Percentiles rank a stretch among this genome's conserved stretches.
phyloP scores from a whole-genome alignment of 345 rosid species.

The Bretschneidera sinensis region DNA sequence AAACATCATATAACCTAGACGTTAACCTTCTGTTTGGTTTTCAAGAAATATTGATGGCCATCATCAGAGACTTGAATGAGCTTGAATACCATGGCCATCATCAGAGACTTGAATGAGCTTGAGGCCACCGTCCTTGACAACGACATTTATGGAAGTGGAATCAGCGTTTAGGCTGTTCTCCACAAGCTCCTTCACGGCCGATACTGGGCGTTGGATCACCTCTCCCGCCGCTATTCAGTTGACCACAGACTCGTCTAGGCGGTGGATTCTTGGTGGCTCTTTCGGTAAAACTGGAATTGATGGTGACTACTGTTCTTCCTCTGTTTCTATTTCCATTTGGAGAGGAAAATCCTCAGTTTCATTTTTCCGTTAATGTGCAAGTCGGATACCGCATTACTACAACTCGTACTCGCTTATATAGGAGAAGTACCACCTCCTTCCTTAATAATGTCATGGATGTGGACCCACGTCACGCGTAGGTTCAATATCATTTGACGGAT shows the following conservation, averaged over 20 bases:
- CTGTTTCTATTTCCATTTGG: slow-evolving; percentile 36
- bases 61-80: slow-evolving; percentile 7
- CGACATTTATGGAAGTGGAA: slow-evolving; percentile 71
- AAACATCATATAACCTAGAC: not conserved
- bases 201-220: slow-evolving; percentile 91
- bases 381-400: too few relatives aligned
- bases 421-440: too few relatives aligned
- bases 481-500: too few relatives aligned
- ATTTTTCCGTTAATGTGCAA: not conserved
- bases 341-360: slow-evolving; percentile 9
- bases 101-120: slow-evolving; percentile 98
- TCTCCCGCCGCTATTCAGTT: slow-evolving; percentile 97
- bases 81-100: slow-evolving; percentile 95
- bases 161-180: slow-evolving; percentile 92
- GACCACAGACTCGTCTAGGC: slow-evolving; percentile 79
- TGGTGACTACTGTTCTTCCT: slow-evolving; percentile 16
- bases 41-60: not conserved
- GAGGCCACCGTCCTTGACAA: slow-evolving; percentile 92
- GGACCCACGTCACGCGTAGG: too few relatives aligned
- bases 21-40: not conserved
- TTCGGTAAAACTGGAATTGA: slow-evolving; percentile 7
- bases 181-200: slow-evolving; percentile 91
- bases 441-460: too few relatives aligned
- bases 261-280: slow-evolving; percentile 76
- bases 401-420: too few relatives aligned